phyloP scores from a whole-genome alignment of 331 rosid genomes.

The Arachis monticola region DNA sequence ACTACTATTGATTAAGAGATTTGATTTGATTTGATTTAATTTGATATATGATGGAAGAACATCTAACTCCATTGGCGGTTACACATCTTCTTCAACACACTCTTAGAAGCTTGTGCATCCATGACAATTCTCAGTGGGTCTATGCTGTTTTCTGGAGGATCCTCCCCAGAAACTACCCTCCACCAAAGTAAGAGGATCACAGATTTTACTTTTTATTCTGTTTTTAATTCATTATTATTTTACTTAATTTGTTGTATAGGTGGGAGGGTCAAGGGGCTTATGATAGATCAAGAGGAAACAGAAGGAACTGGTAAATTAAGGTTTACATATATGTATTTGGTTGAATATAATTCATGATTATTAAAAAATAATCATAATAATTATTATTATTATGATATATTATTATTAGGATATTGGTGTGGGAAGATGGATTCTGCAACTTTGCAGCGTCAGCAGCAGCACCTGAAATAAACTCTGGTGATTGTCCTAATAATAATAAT shows the following conservation, averaged over 20 bases:
- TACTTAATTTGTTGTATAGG: slow-evolving; percentile 50
- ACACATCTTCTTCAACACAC: slow-evolving; percentile 99
- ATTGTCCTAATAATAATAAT: slow-evolving; percentile 44
- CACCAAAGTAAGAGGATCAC: slow-evolving; percentile 72
- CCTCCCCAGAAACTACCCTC: slow-evolving; percentile 94
- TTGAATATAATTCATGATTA: background rate
- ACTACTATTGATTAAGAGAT: slow-evolving; percentile 13
- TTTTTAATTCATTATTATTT: background rate
- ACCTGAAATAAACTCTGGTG: slow-evolving; percentile 64
- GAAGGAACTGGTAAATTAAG: slow-evolving; percentile 86
- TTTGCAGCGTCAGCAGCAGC: slow-evolving; percentile 80
- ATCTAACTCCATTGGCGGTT: slow-evolving; percentile 76
- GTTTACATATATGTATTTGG: background rate
- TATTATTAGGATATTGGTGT: slow-evolving; percentile 84
- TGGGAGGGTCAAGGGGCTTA: slow-evolving; percentile 97
- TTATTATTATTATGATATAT: slow-evolving; percentile 6
- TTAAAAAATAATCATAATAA: background rate
- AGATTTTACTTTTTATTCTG: slow-evolving; percentile 12
- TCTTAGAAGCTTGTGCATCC: slow-evolving; percentile 86
- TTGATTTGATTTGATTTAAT: slow-evolving; percentile 12
- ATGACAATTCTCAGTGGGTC: slow-evolving; percentile 91
- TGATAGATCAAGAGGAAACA: slow-evolving; percentile 98
- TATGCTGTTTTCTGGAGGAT: slow-evolving; percentile 99
- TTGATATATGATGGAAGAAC: slow-evolving; percentile 70
- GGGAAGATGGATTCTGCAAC: slow-evolving; percentile 99